These are phyloP conservation scores for Sarcodon sp. DNA, from an alignment of 768 basidiomycete species.

Conservation along the genomic window DNA sequence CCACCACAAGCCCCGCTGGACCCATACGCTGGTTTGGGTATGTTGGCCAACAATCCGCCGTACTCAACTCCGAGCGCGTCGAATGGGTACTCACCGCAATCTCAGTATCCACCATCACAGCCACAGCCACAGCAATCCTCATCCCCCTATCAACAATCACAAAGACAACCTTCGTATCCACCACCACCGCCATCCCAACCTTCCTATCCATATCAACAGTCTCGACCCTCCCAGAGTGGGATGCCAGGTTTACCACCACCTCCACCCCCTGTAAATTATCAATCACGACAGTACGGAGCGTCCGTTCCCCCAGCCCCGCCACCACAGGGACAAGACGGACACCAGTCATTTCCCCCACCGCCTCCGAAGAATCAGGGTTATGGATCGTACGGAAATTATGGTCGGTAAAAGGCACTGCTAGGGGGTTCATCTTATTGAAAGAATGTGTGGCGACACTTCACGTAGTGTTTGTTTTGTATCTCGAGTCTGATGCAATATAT, in stretches of 20 bases:
- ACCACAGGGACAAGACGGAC: background rate
- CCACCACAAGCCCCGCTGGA: slow-evolving; percentile 1
- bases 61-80: background rate
- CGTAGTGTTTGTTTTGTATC: too few relatives aligned
- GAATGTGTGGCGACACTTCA: too few relatives aligned
- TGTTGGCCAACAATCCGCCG: background rate
- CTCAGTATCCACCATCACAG: background rate
- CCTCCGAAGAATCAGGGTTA: background rate
- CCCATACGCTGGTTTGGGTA: background rate
- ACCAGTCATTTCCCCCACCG: background rate
- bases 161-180: background rate
- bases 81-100: background rate
- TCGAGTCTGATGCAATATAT: too few relatives aligned
- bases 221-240: background rate
- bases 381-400: background rate
- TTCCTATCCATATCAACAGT: background rate
- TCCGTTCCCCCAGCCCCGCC: background rate
- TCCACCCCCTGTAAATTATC: background rate
- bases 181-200: background rate
- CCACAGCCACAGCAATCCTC: background rate
- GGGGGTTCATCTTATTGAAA: too few relatives aligned
- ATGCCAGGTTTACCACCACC: background rate
- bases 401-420: background rate
- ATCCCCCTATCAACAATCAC: background rate
- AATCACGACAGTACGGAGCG: background rate